Conservation (phyloP, 495 filamentous ascomycete genomes). For the Penicillium atrosanguineum region DNA sequence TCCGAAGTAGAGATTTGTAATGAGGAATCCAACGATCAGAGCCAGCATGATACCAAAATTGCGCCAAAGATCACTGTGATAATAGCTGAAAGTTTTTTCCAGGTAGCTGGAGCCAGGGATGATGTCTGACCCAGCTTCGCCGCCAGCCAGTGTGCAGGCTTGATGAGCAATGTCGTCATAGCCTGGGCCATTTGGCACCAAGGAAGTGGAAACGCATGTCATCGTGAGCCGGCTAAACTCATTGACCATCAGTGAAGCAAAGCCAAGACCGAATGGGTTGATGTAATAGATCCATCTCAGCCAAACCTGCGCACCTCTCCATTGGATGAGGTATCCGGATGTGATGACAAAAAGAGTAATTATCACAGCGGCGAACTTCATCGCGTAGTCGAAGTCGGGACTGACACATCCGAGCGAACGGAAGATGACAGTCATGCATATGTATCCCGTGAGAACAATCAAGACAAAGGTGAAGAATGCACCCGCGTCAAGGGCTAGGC, state of each 20-base stretch:
- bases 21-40: conserved; percentile 65
- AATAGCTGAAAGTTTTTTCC: conserved; percentile 60
- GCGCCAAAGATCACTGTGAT: conserved; percentile 61
- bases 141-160: conserved; percentile 71
- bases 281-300: conserved; percentile 80
- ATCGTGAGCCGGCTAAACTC: conserved; percentile 67
- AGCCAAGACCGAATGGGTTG: conserved; percentile 72
- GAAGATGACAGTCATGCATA: conserved; percentile 79
- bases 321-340: conserved; percentile 78
- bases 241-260: conserved; percentile 77
- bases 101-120: conserved; percentile 65
- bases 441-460: conserved; percentile 65
- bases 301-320: conserved; percentile 66
- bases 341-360: conserved; percentile 79
- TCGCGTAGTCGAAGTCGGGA: conserved; percentile 82
- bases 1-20: conserved; percentile 66
- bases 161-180: conserved; percentile 68
- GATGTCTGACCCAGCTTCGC: conserved; percentile 55
- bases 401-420: conserved; percentile 73
- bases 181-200: conserved; percentile 62
- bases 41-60: conserved; percentile 74
- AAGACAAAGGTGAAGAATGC: conserved; percentile 79
- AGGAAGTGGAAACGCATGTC: conserved; percentile 58
- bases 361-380: conserved; percentile 72
- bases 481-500: conserved; percentile 61